Conservation (phyloP, 2,329 filamentous ascomycete genomes). For the Colletotrichum nymphaeae region DNA sequence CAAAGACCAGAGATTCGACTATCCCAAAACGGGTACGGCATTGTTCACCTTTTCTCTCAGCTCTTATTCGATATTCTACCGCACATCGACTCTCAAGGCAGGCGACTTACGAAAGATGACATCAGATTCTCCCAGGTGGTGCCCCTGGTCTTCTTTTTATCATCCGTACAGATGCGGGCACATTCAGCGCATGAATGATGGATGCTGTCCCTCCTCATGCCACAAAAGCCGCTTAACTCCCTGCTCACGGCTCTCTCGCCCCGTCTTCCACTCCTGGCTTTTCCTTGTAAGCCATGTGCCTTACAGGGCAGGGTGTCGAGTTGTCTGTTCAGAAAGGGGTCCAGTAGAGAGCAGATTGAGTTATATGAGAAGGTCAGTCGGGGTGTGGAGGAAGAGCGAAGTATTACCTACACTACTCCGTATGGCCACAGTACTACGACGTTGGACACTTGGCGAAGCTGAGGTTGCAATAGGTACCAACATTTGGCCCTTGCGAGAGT, state of each 20-base stretch:
- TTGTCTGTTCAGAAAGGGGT: background rate
- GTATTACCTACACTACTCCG: background rate
- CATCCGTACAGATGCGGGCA: background rate
- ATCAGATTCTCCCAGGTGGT: constrained; percentile 13
- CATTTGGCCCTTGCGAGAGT: constrained; percentile 28
- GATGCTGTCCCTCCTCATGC: background rate
- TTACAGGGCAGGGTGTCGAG: constrained; percentile 18
- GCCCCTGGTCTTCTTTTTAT: background rate
- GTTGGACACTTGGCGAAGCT: constrained; percentile 1
- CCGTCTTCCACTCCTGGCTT: background rate
- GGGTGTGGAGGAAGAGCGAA: constrained; percentile 5
- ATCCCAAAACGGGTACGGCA: background rate
- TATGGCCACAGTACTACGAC: background rate
- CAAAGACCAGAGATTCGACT: background rate
- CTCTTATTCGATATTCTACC: background rate
- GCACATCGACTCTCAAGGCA: background rate
- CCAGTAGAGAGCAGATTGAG: background rate
- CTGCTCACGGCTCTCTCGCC: background rate
- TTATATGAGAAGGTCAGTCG: background rate
- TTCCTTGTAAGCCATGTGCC: constrained; percentile 29
- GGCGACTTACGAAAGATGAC: constrained; percentile 20
- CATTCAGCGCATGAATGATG: background rate
- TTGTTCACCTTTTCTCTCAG: background rate
- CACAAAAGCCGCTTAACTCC: constrained; percentile 23
- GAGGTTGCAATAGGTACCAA: constrained; percentile 16